phyloP scores from a whole-genome alignment of 495 filamentous ascomycete genomes.

The Penicillium canescens region DNA sequence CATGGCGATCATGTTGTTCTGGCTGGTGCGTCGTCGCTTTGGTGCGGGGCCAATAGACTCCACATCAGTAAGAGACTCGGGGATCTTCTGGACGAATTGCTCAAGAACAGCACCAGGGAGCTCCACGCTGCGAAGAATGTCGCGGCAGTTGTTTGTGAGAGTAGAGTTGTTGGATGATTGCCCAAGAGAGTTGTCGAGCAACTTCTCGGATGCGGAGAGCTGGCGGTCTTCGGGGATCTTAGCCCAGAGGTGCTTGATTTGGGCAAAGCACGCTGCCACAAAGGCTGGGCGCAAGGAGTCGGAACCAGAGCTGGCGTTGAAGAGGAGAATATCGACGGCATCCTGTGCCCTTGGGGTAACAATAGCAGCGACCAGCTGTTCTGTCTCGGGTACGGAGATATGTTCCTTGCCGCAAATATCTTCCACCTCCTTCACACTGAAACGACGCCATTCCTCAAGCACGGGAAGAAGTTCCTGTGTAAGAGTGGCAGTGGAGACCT shows the following conservation, averaged over 20 bases:
- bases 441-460: conserved; percentile 62
- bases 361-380: conserved; percentile 59
- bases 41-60: conserved; percentile 62
- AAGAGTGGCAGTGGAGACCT: conserved; percentile 63
- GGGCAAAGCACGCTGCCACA: conserved; percentile 59
- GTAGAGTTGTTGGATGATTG: conserved; percentile 21
- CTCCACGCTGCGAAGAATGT: conserved; percentile 65
- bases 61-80: conserved; percentile 59
- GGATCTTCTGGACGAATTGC: conserved; percentile 67
- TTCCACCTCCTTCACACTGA: conserved; percentile 44
- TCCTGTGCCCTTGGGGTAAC: conserved; percentile 67
- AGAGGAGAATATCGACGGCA: conserved; percentile 60
- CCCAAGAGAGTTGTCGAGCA: conserved; percentile 56
- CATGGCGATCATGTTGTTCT: conserved; percentile 53
- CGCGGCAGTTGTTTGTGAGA: conserved; percentile 56
- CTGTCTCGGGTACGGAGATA: conserved; percentile 57
- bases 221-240: conserved; percentile 65
- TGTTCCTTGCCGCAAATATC: conserved; percentile 55
- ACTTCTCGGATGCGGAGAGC: conserved; percentile 54
- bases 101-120: conserved; percentile 70
- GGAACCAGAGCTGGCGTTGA: conserved; percentile 49
- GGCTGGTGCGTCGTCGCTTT: conserved; percentile 76
- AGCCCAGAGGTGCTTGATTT: conserved; percentile 68
- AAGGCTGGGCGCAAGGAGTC: conserved; percentile 49
- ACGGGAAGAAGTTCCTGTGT: conserved; percentile 69